Base-by-base conservation (phyloP, 2,329 filamentous ascomycete genomes). In the Penicillium sp. region DNA sequence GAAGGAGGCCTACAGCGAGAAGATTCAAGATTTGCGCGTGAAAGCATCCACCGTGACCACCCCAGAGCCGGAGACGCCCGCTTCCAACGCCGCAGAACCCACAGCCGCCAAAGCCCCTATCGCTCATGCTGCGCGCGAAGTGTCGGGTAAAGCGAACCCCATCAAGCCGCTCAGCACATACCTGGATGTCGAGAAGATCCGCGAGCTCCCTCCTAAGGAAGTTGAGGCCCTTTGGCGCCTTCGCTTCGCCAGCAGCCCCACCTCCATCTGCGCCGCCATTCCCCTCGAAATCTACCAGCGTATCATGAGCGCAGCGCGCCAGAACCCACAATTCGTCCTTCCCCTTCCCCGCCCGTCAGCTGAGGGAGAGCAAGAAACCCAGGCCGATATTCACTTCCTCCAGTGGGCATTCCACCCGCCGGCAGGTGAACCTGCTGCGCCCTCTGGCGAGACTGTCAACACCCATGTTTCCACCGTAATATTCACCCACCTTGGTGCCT, bases 401-500 rank as follows among this genome's bases (percentile, higher is more conserved):
- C 93, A 99, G 76, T 99, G 96, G 91, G 90, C 90, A 0, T 97
- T 96, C 76, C 93, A 96, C 58, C 82, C 87, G 0, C 79, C 81
- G 3, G 76, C 82, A 2, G 69, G 68, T 21, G 59, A 66, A 6
- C 63, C 68, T 1, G 57, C 64, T 19, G 49, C 63, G 6, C 54
- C 68, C 1, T 58, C 66, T 3, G 60, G 52, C 4, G 57, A 64
- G 4, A 84, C 78, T 31, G 78, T 76, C 22, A 78, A 79, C 55
- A 83, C 82, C 19, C 78, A 82, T 58, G 88, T 87, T 3, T 85
- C 84, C 57, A 91, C 89, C 0, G 88, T 98, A 6, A 86, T 99
- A 33, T 98, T 99, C 78, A 99, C 95, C 0, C 90, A 95, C 70
- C 82, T 99, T 31, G 93, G 91, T 16, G 91, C 97, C 73, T 99